These are phyloP conservation scores for Vitis labrusca DNA, from an alignment of 164 flowering plant genomes.

Conservation along the genomic window DNA sequence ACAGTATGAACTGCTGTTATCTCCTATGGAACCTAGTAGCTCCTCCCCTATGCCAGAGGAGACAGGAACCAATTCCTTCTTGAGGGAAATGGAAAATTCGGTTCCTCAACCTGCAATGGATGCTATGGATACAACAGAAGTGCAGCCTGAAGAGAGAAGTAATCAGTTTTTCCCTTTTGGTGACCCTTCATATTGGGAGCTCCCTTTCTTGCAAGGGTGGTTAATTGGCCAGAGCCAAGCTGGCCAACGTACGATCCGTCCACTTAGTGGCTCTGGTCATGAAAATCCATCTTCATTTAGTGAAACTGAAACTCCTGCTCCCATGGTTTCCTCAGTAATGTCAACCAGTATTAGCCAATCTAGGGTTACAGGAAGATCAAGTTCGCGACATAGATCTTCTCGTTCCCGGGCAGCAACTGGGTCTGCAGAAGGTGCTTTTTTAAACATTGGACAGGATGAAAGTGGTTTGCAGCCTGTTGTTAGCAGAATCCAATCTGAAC, in stretches of 20 bases:
- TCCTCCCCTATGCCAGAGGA: conserved; percentile 44
- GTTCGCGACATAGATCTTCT: conserved; percentile 48
- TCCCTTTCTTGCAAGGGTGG: conserved; percentile 94
- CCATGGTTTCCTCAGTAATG: conserved; percentile 29
- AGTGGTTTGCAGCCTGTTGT: conserved; percentile 49
- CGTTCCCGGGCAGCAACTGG: conserved; percentile 43
- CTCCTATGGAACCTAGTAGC: conserved; percentile 56
- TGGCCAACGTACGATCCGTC: conserved; percentile 35
- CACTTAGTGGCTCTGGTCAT: conserved; percentile 28
- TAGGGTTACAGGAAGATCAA: conserved; percentile 49
- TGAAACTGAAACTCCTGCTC: conserved; percentile 25
- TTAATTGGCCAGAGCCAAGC: conserved; percentile 87
- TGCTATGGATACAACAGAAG: conserved; percentile 45
- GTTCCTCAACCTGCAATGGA: conserved; percentile 44
- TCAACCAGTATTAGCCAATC: conserved; percentile 29
- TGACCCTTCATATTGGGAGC: conserved; percentile 76
- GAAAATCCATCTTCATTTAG: conserved; percentile 37
- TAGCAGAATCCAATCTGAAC: conserved; percentile 66
- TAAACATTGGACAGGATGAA: conserved; percentile 33
- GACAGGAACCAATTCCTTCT: conserved; percentile 19
- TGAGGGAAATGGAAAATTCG: conserved; percentile 38
- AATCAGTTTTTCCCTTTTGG: conserved; percentile 54
- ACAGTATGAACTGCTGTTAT: conserved; percentile 58
- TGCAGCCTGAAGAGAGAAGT: conserved; percentile 36
- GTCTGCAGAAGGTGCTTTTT: conserved; percentile 41